Base-by-base conservation (phyloP, 208 protist genomes). In the Crithidia brevicula region DNA sequence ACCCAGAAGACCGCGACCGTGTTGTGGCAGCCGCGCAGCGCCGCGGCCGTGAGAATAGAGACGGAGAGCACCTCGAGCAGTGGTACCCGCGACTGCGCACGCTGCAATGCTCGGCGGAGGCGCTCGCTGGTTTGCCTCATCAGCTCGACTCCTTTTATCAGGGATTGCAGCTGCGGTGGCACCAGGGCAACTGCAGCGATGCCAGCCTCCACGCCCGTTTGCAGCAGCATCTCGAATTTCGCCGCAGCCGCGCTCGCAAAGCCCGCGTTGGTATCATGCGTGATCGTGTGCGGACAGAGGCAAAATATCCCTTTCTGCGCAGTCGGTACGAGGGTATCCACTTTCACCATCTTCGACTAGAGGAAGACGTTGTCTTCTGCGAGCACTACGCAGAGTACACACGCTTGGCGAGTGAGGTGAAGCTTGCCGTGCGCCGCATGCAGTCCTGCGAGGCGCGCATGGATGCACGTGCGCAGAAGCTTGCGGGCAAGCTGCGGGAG, bases 251-350 rank as follows among this genome's bases (percentile, higher is more conserved):
- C n/a, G 71, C 74, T 33, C 74, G 76, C 43, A 86, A 85, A 56
- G 77, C 75, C 9, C 67, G 64, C 23, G 68, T 76, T 5, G 52
- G 70, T 22, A 16, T 72, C 16, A 83, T 78, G 61, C 53, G 74
- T 1, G 34, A 59, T 15, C 82, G 82, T 46, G 46, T 79, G 9
- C 67, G 64, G 10, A 22, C 67, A 0, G 86, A 92, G 72, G 67
- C 67, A 16, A 64, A 42, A n/a, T 84, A 82, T 52, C 75, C 79
- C 10, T 92, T 88, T 71, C 46, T 92, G 33, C 23, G 40, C 3
- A 53, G 54, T 0, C 80, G 86, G 34, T 80, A 89, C 67, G 22
- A 62, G 2, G 82, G 83, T 4, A 65, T 85, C 25, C 82, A 77
- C 47, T 45, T 92, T 4, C 56, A 72, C 36, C 67, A 78, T 18